Base-by-base conservation (phyloP, 2,329 filamentous ascomycete species). In the Cladophialophora exuberans region DNA sequence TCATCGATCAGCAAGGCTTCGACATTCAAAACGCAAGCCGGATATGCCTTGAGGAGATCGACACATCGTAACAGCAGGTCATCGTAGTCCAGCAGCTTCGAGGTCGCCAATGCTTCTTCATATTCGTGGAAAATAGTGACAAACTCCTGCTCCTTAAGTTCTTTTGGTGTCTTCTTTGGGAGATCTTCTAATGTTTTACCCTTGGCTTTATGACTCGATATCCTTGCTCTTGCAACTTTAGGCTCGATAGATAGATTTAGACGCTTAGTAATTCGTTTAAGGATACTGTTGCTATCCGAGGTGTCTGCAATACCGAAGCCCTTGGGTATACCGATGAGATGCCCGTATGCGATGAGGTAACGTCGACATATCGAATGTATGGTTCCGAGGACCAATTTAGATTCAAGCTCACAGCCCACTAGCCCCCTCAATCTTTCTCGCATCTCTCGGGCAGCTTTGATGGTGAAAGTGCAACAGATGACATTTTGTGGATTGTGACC, bases 361-460 rank as follows among this genome's bases (percentile, higher is more conserved):
- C 90, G 84, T 39, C 90, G 82, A 49, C 92, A 86, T 62, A 99
- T 91, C 43, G 91, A 96, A 74, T 99, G 93, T 64, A 99, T 97
- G 0, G 94, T 99, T 15, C 93, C 93, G 3, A 99, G 77, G 26
- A 97, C 82, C 61, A 99, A 79, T 65, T 85, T 88, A 51, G 82
- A 85, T 67, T 91, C 89, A 13, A 86, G 75, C 4, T 86, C 86
- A 57, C 87, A 82, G 1, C 91, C 91, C n/a, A 97, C 79, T n/a
- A 89, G 80, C 55, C 82, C 86, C 0, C 86, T 84, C 53, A 97
- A 89, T 6, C 93, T 84, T 67, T 90, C 85, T 66, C 91, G 90
- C 93, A 99, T 99, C 75, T 97, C 93, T 15, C 81, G 83, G 15
- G 92, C 90, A 1, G 94, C 92, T 71, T 97, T 97, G 70, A 96